phyloP scores from a whole-genome alignment of 805 yeast species.

The Priceomyces melissophilus region DNA sequence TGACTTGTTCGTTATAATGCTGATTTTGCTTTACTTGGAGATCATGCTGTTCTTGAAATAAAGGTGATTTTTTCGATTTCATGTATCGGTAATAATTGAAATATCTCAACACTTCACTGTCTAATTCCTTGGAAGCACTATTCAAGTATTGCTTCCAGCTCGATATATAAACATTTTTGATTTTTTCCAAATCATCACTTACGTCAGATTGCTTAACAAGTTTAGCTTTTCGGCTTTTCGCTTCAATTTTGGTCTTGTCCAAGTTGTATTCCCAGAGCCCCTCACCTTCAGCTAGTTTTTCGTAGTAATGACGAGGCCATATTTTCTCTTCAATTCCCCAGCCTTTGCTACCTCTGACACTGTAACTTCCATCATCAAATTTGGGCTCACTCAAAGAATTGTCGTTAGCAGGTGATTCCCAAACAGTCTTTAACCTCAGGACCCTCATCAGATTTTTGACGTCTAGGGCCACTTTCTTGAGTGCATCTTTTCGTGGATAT shows the following conservation, averaged over 20 bases:
- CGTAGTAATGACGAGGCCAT: constrained; percentile 26
- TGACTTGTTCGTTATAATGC: constrained; percentile 11
- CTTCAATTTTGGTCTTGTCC: constrained; percentile 8
- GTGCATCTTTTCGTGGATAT: constrained; percentile 9
- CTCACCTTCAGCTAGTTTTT: constrained; percentile 24
- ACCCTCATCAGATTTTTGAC: constrained; percentile 26
- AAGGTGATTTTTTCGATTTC: constrained; percentile 7
- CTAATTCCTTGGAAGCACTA: constrained; percentile 7
- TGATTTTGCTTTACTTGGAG: constrained; percentile 15
- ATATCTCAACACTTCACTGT: constrained; percentile 10
- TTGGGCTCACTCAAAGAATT: constrained; percentile 8
- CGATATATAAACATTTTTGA: constrained; percentile 1
- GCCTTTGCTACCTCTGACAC: constrained; percentile 26
- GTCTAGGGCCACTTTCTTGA: constrained; percentile 28
- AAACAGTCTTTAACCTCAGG: constrained; percentile 22
- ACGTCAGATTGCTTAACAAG: neutral
- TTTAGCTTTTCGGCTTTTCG: constrained; percentile 3
- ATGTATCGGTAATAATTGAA: constrained; percentile 13
- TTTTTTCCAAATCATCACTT: neutral
- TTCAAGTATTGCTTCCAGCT: constrained; percentile 11
- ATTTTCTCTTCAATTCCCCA: constrained; percentile 25
- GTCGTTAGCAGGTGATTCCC: constrained; percentile 17
- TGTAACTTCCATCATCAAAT: constrained; percentile 26
- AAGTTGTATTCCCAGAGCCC: constrained; percentile 34
- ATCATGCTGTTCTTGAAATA: constrained; percentile 9